Percentiles rank a stretch among this genome's conserved stretches.
Conservation (phyloP, 139 green algal genomes). For the Ettlia oleoabundans region DNA sequence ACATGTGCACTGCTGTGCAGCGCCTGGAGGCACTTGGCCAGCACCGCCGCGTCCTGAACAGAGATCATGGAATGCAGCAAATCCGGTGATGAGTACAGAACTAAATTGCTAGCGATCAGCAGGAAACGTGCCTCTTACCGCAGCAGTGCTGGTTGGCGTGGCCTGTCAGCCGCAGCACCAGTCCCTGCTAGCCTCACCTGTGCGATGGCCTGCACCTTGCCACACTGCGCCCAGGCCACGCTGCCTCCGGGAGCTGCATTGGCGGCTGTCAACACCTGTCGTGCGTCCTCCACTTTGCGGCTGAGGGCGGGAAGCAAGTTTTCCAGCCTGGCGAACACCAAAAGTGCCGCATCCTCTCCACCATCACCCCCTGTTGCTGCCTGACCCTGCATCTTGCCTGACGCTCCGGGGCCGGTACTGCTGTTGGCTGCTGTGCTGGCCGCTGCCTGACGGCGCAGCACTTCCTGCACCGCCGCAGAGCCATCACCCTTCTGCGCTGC, state of each 20-base stretch:
- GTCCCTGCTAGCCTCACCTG: background rate
- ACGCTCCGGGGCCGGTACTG: no score
- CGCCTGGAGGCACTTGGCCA: background rate
- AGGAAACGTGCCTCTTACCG: no score
- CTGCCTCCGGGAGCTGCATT: background rate
- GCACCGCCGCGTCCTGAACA: conserved; percentile 3
- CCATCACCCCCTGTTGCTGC: background rate
- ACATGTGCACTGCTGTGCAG: background rate
- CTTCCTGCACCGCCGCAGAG: conserved; percentile 53
- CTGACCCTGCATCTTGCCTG: no score
- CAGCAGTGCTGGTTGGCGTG: no score
- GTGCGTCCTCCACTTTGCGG: background rate
- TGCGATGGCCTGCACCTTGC: background rate
- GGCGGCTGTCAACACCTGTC: background rate
- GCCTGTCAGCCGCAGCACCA: no score
- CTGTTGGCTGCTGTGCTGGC: no score
- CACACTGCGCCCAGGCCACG: background rate
- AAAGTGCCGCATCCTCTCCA: background rate
- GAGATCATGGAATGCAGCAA: background rate
- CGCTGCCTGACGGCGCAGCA: background rate
- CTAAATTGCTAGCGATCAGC: no score
- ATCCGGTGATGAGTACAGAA: no score
- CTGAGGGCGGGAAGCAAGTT: conserved; percentile 6
- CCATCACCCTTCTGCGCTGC: conserved; percentile 46
- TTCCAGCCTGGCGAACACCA: background rate